These are phyloP conservation scores for Phytophthora sp. DNA, from an alignment of 352 stramenopile species.

Conservation along the genomic window DNA sequence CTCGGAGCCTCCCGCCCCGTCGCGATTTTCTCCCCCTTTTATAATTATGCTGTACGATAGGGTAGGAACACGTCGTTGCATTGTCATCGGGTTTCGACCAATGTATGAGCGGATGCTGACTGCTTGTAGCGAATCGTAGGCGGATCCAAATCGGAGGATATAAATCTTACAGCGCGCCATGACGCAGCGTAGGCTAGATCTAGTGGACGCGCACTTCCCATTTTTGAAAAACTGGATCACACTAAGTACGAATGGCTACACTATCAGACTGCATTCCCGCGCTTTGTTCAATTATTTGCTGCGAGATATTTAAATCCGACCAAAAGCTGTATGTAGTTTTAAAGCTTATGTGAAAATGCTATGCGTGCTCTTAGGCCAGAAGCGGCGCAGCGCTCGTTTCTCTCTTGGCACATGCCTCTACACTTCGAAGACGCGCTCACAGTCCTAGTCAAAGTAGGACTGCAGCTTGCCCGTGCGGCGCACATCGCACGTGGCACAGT, in stretches of 20 bases:
- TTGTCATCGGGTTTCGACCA: slow-evolving; percentile 3
- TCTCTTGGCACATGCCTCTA: slow-evolving; percentile 3
- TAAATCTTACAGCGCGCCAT: slow-evolving; percentile 10
- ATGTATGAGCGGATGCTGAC: neutral
- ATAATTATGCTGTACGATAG: slow-evolving; percentile 17
- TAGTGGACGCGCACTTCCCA: slow-evolving; percentile 15
- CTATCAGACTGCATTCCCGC: no score
- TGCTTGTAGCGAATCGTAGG: slow-evolving; percentile 10
- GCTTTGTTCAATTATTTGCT: no score
- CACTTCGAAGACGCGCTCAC: no score
- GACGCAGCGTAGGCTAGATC: slow-evolving; percentile 17
- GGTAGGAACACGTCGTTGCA: neutral
- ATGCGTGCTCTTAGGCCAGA: no score
- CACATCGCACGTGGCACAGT: slow-evolving; percentile 89
- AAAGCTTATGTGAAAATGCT: no score
- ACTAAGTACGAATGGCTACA: slow-evolving; percentile 23
- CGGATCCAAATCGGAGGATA: no score
- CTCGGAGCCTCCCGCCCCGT: slow-evolving; percentile 15
- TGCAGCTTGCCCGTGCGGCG: slow-evolving; percentile 82
- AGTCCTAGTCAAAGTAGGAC: slow-evolving; percentile 80
- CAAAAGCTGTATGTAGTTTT: no score
- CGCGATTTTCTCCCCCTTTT: slow-evolving; percentile 25
- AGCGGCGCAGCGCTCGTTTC: neutral
- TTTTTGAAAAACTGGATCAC: neutral
- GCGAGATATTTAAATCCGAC: no score